phyloP scores from a whole-genome alignment of 208 protist genomes.

The Porcisia hertigi region DNA sequence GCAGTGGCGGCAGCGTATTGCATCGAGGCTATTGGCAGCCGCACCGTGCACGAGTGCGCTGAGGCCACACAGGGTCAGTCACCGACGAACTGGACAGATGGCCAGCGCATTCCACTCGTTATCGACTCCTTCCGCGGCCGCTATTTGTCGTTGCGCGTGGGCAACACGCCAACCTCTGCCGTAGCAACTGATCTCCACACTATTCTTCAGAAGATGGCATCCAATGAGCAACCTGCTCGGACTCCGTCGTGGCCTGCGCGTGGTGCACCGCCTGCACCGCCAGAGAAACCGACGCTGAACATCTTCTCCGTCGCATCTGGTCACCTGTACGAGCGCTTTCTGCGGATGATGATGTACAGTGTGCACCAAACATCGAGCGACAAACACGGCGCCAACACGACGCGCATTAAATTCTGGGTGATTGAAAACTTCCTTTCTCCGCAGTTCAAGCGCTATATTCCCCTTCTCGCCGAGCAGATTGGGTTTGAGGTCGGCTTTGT shows the following conservation, averaged over 20 bases:
- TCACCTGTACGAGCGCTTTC: slow-evolving; percentile 98
- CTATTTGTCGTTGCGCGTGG: slow-evolving; percentile 31
- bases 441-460: slow-evolving; percentile 94
- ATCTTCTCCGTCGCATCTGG: slow-evolving; percentile 98
- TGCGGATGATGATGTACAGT: slow-evolving; percentile 98
- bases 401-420: slow-evolving; percentile 99
- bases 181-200: background rate
- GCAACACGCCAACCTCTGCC: background rate
- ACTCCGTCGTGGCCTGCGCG: slow-evolving; percentile 19
- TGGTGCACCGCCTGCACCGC: slow-evolving; percentile 13
- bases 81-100: slow-evolving; percentile 19
- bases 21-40: slow-evolving; percentile 43
- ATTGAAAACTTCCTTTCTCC: slow-evolving; percentile 98
- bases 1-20: slow-evolving; percentile 56
- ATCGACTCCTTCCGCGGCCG: slow-evolving; percentile 61
- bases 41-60: slow-evolving; percentile 12
- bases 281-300: slow-evolving; percentile 93
- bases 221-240: slow-evolving; percentile 28
- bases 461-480: slow-evolving; percentile 83
- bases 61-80: background rate
- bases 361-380: slow-evolving; percentile 93
- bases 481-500: slow-evolving; percentile 96
- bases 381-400: slow-evolving; percentile 64
- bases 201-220: slow-evolving; percentile 26
- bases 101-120: slow-evolving; percentile 47